These are phyloP conservation scores for Dryadomyces quercivorus DNA, from an alignment of 2,329 filamentous ascomycete species.

Conservation along the genomic window DNA sequence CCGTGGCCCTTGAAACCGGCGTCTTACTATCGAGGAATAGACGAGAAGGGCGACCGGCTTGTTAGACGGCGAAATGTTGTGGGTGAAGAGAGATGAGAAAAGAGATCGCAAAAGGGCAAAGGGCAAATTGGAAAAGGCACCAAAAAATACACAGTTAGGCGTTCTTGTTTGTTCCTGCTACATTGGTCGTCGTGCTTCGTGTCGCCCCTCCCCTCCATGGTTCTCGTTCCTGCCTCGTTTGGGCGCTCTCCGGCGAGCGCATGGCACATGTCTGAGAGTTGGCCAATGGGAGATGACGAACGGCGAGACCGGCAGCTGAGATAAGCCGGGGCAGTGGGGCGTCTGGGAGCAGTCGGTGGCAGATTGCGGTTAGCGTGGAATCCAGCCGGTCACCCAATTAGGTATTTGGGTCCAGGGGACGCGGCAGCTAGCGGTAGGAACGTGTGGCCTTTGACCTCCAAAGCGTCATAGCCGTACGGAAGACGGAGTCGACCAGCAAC, in stretches of 20 bases:
- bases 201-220: neutral
- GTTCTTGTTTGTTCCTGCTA: conserved; percentile 5
- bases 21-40: no score
- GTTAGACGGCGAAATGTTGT: neutral
- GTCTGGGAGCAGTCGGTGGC: conserved; percentile 19
- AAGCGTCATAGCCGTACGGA: no score
- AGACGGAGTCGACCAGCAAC: no score
- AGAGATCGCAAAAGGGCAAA: neutral
- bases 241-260: neutral
- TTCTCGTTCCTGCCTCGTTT: conserved; percentile 4
- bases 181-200: neutral
- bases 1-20: no score
- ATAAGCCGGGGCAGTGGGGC: neutral
- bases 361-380: conserved; percentile 19
- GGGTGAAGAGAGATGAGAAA: neutral
- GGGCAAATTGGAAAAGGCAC: neutral
- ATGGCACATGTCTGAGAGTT: neutral
- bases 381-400: conserved; percentile 10
- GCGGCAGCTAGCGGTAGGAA: no score
- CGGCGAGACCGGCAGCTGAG: conserved; percentile 1
- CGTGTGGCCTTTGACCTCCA: no score
- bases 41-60: no score
- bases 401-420: conserved; percentile 3
- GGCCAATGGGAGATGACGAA: neutral
- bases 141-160: neutral